phyloP scores from a whole-genome alignment of 2,329 filamentous ascomycete species.

The Stagonosporopsis vannaccii region DNA sequence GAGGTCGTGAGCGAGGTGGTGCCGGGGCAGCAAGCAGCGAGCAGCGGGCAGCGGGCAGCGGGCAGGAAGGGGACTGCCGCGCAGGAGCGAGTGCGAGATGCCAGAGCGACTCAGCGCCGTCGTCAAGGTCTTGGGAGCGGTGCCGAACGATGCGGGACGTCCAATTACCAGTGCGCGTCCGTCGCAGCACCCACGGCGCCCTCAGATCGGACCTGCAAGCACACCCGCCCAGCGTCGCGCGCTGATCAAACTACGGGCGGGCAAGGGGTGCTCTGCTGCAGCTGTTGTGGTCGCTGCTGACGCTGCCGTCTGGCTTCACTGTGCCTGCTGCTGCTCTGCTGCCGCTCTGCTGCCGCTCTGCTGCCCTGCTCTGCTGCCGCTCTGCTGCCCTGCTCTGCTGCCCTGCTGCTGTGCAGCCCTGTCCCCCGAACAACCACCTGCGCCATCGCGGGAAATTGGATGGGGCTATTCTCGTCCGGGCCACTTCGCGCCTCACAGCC shows the following conservation, averaged over 20 bases:
- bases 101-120: slow-evolving; percentile 8
- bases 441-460: slow-evolving; percentile 8
- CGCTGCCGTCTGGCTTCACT: not conserved
- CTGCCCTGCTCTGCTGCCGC: not conserved
- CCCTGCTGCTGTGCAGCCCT: slow-evolving; percentile 1
- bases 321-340: not conserved
- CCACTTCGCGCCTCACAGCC: slow-evolving; percentile 18
- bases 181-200: slow-evolving; percentile 9
- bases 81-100: not conserved
- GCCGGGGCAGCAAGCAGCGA: not conserved
- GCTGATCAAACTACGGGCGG: not conserved
- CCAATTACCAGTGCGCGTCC: slow-evolving; percentile 10
- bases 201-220: not conserved
- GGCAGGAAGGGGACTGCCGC: slow-evolving; percentile 9
- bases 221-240: not conserved
- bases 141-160: slow-evolving; percentile 7
- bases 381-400: slow-evolving; percentile 1
- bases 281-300: not conserved
- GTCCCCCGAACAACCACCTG: slow-evolving; percentile 12
- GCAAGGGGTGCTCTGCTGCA: not conserved
- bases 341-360: not conserved
- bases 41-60: not conserved
- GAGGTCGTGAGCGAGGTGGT: not conserved
- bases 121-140: slow-evolving; percentile 12
- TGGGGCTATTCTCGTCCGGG: slow-evolving; percentile 4